Evolutionary conservation across 23 red algal genomes (phyloP), one percentile per base, ranked within the genome.

Genomic region (Gracilariopsis chorda): DNA sequence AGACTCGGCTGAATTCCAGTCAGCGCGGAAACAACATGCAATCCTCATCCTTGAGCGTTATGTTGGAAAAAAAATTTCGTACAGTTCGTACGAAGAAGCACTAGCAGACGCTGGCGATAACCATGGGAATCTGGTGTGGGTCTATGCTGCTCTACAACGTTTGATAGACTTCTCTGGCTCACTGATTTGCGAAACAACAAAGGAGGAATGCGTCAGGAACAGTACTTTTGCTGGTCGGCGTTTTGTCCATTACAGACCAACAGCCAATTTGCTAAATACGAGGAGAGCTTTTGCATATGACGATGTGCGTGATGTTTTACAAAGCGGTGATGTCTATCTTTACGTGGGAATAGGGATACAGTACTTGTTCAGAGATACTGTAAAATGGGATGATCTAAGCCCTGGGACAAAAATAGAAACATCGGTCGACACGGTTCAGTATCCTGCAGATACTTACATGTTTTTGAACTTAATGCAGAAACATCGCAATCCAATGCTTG

Each of bases 121-220:
- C 52, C 48, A 63, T 65, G 78, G 78, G 39, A 83, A 83, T 37
- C 43, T 60, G 21, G 55, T 83, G 3, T 83, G 78, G 78, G 51
- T 61, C 44, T 63, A 57, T 83, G 78, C 78, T 12, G 32, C 78
- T 29, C 45, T 63, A 27, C 33, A 63, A 3, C 45, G 53, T 46
- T 64, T 83, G 33, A 55, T 83, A 11, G 52, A 61, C 35, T 61
- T 83, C 53, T 41, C 34, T 11, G 49, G 51, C 16, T 30, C 24
- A 19, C 41, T 42, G 20, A 73, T 42, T 1, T 59, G 78, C 35
- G 41, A 83, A 13, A 28, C 17, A 12, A 46, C 52, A 47, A 2
- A 37, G 34, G 12, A 33, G 24, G 55, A 17, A 29, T 83, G 78
- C n/a, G 42, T 46, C 51, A 30, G 47, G 19, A 55, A 83, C n/a